Base-by-base conservation (phyloP, 2,329 filamentous ascomycete genomes). In the Pseudocercospora eumusae region DNA sequence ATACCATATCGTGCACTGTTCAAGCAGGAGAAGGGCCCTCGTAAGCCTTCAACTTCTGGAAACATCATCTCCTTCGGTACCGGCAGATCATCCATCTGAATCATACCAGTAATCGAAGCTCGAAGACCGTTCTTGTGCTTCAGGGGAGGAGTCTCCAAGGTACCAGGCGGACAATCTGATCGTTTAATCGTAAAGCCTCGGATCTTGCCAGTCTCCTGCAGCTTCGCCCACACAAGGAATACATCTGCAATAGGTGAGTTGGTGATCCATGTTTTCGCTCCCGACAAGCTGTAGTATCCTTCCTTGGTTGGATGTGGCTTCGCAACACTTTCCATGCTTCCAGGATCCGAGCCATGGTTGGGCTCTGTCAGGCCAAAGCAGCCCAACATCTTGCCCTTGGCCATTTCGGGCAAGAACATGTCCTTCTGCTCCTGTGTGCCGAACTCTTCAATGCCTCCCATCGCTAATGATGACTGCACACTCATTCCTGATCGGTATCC, bases 71-170 rank as follows among this genome's bases (percentile, higher is more conserved):
- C 90, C 68, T 88, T 87, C 0, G 92, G 88, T 0, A 99, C 92
- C 0, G 95, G 93, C 68, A 91, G 93, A 66, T 90, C 87, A 67
- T 97, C 93, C 73, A 99, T 84, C 70, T 96, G 92, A 68, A 99
- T 97, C 95, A 98, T 98, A 61, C 95, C 95, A 0, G 95, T 99
- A 66, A 97, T 90, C 11, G 91, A 96, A 11, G 95, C 95, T 62
- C 95, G 85, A 31, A 99, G 85, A 1, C 93, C 95, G 65, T 90
- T 97, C 84, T 99, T 99, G 80, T 98, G 86, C 81, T 96, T 96
- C 76, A 99, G 89, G 11, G 90, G 81, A 0, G 95, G 95, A 5
- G 95, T 99, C 76, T 95, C 92, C 13, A 99, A 82, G 0, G 93
- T 96, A 2, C 95, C 93, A 0, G 91, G 82, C 1, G 93, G 93